Base-by-base conservation (phyloP, 2,329 filamentous ascomycete species). In the Dothideomycetes sp. region DNA sequence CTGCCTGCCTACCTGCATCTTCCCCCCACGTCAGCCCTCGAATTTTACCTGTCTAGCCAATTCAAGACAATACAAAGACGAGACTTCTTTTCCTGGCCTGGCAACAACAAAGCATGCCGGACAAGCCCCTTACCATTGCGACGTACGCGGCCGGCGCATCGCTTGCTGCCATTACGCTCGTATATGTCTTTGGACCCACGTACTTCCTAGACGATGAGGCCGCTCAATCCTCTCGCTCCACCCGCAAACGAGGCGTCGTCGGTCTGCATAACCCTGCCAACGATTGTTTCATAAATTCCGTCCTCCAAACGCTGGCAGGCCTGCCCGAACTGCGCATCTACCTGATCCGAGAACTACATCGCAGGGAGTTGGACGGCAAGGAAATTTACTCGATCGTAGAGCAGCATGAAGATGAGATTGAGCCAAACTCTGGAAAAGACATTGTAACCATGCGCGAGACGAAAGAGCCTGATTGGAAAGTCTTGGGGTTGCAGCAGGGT, bases 101-200 rank as follows among this genome's bases (percentile, higher is more conserved):
- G 9, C 24, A 5, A 4, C 8, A 11, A 33, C 7, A 19, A 12
- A 33, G 6, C 52, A 89, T 91, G 84, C 84, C 82, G 54, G 84
- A 91, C 59, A 87, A 82, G 68, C 79, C 80, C 41, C 73, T 85
- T 45, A 87, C 82, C 6, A 82, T 91, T 53, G 85, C 86, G 53
- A 86, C 85, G 31, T 98, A 98, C 65, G 91, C 91, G 55, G 91
- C 89, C 45, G 89, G 89, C 53, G 91, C 89, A 46, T 94, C 88
- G 41, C 81, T 98, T 48, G 91, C 91, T 42, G 91, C 91, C 47
- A 84, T 94, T 48, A 89, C 91, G 22, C 76, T 96, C 44, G 84
- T 96, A 60, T 98, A 96, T 64, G 89, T 96, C 53, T 96, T 98
- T 64, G 87, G 82, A 7, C 91, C 91, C n/a, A 96, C 88, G 38